Percentiles rank a stretch among this genome's conserved stretches.
phyloP scores from a whole-genome alignment of 2,329 filamentous ascomycete species.

The Akanthomyces dipterigenus region DNA sequence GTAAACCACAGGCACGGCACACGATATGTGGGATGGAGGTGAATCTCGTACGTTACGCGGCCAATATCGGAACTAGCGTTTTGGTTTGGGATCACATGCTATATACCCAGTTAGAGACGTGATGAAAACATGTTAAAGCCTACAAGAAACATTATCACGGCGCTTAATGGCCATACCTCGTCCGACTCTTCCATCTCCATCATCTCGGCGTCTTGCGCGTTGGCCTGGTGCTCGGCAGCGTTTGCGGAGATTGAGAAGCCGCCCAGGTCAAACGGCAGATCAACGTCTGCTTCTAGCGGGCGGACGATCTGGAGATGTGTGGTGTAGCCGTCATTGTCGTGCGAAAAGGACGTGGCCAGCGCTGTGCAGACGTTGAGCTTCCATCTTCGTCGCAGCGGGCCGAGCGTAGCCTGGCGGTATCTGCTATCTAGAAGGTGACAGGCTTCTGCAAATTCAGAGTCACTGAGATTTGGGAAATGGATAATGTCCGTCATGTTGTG shows the following conservation, averaged over 20 bases:
- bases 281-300: conserved; percentile 41
- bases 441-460: conserved; percentile 56
- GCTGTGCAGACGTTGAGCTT: conserved; percentile 47
- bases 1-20: conserved; percentile 73
- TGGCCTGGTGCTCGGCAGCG: conserved; percentile 15
- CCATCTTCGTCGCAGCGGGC: conserved; percentile 46
- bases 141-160: not conserved
- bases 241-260: conserved; percentile 36
- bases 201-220: conserved; percentile 38
- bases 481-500: conserved; percentile 32
- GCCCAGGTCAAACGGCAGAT: conserved; percentile 40
- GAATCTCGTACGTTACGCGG: conserved; percentile 64
- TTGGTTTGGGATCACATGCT: conserved; percentile 35
- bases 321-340: conserved; percentile 34
- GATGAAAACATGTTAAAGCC: not conserved
- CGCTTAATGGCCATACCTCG: conserved; percentile 31
- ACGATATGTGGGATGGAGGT: conserved; percentile 67
- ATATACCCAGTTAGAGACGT: conserved; percentile 17
- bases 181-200: conserved; percentile 45
- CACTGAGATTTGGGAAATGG: conserved; percentile 54
- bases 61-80: conserved; percentile 28
- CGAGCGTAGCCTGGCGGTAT: conserved; percentile 53
- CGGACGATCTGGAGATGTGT: conserved; percentile 53
- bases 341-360: conserved; percentile 37
- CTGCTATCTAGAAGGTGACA: conserved; percentile 56